A percentile compares a stretch with the other conserved stretches of the same genome.
Conservation (phyloP, 768 basidiomycete species). For the Russula earlei region DNA sequence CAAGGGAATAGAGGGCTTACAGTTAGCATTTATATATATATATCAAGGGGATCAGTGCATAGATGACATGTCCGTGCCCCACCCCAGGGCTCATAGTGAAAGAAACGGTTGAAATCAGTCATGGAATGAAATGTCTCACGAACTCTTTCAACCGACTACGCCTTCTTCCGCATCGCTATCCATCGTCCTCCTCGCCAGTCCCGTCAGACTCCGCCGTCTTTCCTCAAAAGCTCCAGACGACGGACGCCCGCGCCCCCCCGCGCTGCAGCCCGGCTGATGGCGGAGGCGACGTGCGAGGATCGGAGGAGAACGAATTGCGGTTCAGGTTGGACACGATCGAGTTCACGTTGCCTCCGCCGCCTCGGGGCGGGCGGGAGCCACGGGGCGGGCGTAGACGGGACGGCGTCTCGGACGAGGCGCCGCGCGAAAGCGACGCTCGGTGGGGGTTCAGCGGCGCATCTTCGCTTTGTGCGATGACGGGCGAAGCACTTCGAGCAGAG, state of each 20-base stretch:
- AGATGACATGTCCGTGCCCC: too few species aligned
- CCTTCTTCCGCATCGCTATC: constrained; percentile 68
- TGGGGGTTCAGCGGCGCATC: constrained; percentile 11
- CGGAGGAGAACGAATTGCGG: constrained; percentile 10
- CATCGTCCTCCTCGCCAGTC: constrained; percentile 63
- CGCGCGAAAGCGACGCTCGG: constrained; percentile 15
- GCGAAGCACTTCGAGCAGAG: constrained; percentile 10
- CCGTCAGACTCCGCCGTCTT: constrained; percentile 20
- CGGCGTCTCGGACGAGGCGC: constrained; percentile 7
- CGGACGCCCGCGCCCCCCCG: constrained; percentile 18
- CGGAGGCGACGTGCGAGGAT: constrained; percentile 10
- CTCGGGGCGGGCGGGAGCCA: constrained; percentile 17
- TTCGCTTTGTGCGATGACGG: constrained; percentile 4
- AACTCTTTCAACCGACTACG: not conserved
- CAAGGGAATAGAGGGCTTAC: too few species aligned
- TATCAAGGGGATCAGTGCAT: too few species aligned
- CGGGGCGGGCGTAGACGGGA: constrained; percentile 11
- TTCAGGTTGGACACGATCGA: constrained; percentile 12
- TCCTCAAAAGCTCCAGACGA: constrained; percentile 14
- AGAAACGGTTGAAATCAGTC: too few species aligned
- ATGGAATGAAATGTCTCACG: not conserved
- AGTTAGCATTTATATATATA: too few species aligned
- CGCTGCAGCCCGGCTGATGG: constrained; percentile 8
- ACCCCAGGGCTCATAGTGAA: not conserved
- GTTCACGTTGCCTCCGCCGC: constrained; percentile 1